Conservation (phyloP, 495 filamentous ascomycete species). For the Neohortaea acidophila region DNA sequence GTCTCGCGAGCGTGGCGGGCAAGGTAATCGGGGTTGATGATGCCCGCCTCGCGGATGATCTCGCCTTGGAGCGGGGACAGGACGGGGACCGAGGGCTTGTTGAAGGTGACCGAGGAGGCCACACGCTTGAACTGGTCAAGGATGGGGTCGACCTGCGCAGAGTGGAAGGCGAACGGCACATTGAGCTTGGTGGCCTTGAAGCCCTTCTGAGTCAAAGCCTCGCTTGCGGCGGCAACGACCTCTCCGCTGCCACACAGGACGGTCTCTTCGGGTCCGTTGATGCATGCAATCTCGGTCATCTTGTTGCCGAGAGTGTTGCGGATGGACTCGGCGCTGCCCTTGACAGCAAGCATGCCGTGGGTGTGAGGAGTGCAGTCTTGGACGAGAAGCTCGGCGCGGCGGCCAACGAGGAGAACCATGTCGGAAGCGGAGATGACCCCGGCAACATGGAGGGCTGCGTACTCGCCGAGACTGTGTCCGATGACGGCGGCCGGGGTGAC, state of each 20-base stretch:
- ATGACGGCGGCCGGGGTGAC: constrained; percentile 61
- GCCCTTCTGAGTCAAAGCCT: constrained; percentile 24
- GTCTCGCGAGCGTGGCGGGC: constrained; percentile 31
- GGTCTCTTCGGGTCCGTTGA: constrained; percentile 34
- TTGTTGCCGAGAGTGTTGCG: constrained; percentile 25
- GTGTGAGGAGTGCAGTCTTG: constrained; percentile 54
- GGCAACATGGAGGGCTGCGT: constrained; percentile 67
- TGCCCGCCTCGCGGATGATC: constrained; percentile 29
- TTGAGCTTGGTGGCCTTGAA: constrained; percentile 39
- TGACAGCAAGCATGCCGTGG: constrained; percentile 45
- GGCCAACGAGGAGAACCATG: constrained; percentile 65
- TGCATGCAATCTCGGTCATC: constrained; percentile 33
- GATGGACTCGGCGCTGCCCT: constrained; percentile 27
- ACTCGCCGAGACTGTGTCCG: constrained; percentile 80
- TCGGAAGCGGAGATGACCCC: constrained; percentile 67
- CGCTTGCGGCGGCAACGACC: constrained; percentile 23
- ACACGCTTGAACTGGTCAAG: constrained; percentile 31
- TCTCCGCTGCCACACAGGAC: constrained; percentile 29
- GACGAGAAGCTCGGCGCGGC: constrained; percentile 60
- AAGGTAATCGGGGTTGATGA: constrained; percentile 30
- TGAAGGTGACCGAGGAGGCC: constrained; percentile 28
- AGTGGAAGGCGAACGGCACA: constrained; percentile 42
- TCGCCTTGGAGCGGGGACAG: constrained; percentile 29
- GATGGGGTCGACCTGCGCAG: constrained; percentile 37
- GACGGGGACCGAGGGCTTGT: constrained; percentile 28